Conservation (phyloP, 768 basidiomycete genomes). For the Mycena latifolia region DNA sequence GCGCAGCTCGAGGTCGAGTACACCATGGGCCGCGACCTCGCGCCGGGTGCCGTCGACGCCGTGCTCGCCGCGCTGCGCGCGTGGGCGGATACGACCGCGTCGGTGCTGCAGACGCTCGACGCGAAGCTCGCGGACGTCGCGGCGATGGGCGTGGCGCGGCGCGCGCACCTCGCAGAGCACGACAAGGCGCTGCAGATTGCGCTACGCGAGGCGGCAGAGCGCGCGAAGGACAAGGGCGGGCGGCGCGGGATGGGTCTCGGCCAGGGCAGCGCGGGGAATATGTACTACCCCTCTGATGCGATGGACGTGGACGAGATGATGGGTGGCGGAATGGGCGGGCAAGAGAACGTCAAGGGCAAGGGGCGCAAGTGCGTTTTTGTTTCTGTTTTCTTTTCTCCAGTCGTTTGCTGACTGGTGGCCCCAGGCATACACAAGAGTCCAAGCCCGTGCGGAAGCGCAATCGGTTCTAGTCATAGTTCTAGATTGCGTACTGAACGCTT, state of each 20-base stretch:
- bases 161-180: constrained; percentile 62
- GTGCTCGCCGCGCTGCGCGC: constrained; percentile 72
- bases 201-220: constrained; percentile 73
- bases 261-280: constrained; percentile 27
- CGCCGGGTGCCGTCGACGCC: constrained; percentile 73
- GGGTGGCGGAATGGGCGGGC: constrained; percentile 20
- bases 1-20: constrained; percentile 93
- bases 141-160: constrained; percentile 53
- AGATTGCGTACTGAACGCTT: not conserved
- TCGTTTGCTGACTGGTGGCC: not conserved
- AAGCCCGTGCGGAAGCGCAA: constrained; percentile 71
- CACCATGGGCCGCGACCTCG: constrained; percentile 93
- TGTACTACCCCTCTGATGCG: constrained; percentile 40
- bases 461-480: constrained; percentile 51
- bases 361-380: constrained; percentile 73
- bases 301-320: not conserved
- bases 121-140: constrained; percentile 72
- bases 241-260: constrained; percentile 15
- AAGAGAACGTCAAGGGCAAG: constrained; percentile 62
- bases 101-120: constrained; percentile 81
- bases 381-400: not conserved
- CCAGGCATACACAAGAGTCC: constrained; percentile 57
- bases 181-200: constrained; percentile 64
- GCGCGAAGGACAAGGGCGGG: constrained; percentile 65
- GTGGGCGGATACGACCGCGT: constrained; percentile 80